Evolutionary conservation across 2,329 filamentous ascomycete species (phyloP).

Genomic region (Daldinia sp.): DNA sequence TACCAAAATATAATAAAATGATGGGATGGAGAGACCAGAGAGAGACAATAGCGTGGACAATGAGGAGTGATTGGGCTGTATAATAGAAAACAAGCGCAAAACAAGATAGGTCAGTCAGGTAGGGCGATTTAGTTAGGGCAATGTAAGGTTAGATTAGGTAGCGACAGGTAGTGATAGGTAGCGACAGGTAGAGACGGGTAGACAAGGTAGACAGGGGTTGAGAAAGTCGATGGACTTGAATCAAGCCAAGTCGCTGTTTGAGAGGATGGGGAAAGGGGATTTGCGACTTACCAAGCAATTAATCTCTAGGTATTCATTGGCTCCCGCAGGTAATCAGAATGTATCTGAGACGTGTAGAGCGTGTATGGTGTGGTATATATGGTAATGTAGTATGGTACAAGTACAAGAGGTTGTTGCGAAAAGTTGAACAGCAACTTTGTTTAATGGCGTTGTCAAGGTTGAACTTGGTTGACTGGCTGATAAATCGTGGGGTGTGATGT

Average conservation of each 20-base stretch:
- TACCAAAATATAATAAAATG: conserved; percentile 11
- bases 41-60: conserved; percentile 12
- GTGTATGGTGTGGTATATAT: background rate
- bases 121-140: background rate
- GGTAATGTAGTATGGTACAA: conserved; percentile 3
- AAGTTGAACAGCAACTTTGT: conserved; percentile 6
- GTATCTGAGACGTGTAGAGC: conserved; percentile 9
- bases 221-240: background rate
- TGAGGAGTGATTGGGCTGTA: conserved; percentile 27
- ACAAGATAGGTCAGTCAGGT: conserved; percentile 15
- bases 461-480: conserved; percentile 22
- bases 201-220: conserved; percentile 10
- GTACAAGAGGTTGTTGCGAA: conserved; percentile 14
- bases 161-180: conserved; percentile 13
- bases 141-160: conserved; percentile 19
- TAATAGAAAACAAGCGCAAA: conserved; percentile 32
- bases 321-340: background rate
- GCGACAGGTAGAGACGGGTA: background rate
- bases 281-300: conserved; percentile 11
- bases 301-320: background rate
- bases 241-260: background rate
- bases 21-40: conserved; percentile 10
- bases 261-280: conserved; percentile 4
- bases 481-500: conserved; percentile 43
- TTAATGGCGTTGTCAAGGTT: conserved; percentile 3